Percentiles rank a stretch among this genome's conserved stretches.
Evolutionary conservation across 345 rosid genomes (phyloP).

Genomic region (Ceriops tagal): DNA sequence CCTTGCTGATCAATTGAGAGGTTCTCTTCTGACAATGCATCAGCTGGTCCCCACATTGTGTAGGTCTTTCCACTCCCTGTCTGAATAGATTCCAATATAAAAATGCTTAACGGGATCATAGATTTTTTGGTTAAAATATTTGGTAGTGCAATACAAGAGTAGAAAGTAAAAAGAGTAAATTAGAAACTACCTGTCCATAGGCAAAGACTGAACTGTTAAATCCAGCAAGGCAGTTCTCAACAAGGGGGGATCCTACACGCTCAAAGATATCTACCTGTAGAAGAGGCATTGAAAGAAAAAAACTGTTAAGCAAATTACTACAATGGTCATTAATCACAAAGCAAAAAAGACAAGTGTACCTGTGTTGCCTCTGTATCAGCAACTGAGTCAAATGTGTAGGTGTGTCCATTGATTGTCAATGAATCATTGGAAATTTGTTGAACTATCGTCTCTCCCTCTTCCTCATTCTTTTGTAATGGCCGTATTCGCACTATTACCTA

Average conservation of each 20-base stretch:
- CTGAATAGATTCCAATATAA: conserved; percentile 31
- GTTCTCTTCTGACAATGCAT: conserved; percentile 62
- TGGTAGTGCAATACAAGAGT: not conserved
- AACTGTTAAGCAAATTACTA: conserved; percentile 9
- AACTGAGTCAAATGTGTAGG: conserved; percentile 82
- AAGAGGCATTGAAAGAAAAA: not conserved
- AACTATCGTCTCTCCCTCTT: conserved; percentile 64
- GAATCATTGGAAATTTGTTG: conserved; percentile 62
- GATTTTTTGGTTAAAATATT: not conserved
- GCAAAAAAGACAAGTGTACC: conserved; percentile 27
- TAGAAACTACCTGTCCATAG: conserved; percentile 76
- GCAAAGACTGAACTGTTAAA: conserved; percentile 98
- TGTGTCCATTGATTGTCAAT: conserved; percentile 66
- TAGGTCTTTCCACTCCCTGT: conserved; percentile 98
- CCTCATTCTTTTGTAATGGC: conserved; percentile 68
- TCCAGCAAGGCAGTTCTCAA: conserved; percentile 93
- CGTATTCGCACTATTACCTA: conserved; percentile 92
- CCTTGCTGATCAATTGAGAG: conserved; percentile 72
- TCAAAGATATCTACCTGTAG: conserved; percentile 75
- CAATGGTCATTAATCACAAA: not conserved
- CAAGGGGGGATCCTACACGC: conserved; percentile 86
- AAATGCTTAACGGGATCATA: not conserved
- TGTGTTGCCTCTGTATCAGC: conserved; percentile 77
- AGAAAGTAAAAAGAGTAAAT: conserved; percentile 1
- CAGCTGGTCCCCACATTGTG: conserved; percentile 98